Evolutionary conservation across 2,329 filamentous ascomycete species (phyloP).

Genomic region (Fusarium tjaetaba): DNA sequence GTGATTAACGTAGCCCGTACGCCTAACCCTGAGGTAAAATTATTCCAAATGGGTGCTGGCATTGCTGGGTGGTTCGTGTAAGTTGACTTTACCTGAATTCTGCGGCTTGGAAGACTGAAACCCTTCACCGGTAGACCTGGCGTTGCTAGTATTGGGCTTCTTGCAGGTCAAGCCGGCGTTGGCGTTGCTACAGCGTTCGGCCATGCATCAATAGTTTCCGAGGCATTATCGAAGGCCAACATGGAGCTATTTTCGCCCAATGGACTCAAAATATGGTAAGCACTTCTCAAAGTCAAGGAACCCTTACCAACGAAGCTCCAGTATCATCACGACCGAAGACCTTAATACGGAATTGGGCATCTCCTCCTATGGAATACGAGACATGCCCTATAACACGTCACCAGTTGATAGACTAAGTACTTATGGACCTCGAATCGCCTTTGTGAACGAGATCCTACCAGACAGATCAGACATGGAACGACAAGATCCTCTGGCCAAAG

Average conservation of each 20-base stretch:
- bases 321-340: not conserved
- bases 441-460: not conserved
- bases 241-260: not conserved
- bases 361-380: not conserved
- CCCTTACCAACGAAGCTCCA: not conserved
- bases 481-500: not conserved
- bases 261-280: not conserved
- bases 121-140: not conserved
- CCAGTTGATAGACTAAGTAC: not conserved
- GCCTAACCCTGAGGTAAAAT: not conserved
- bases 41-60: not conserved
- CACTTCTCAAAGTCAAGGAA: fast-evolving
- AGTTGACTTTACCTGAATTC: not conserved
- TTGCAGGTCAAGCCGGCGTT: not conserved
- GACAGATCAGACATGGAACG: not conserved
- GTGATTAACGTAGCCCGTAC: not conserved
- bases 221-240: not conserved
- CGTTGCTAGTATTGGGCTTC: not conserved
- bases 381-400: not conserved
- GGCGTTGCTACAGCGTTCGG: not conserved
- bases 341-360: not conserved
- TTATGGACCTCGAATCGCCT: not conserved
- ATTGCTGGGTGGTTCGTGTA: not conserved
- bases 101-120: not conserved
- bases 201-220: not conserved